Evolutionary conservation across 768 basidiomycete genomes (phyloP).

Genomic region (Panaeolus cyanescens): DNA sequence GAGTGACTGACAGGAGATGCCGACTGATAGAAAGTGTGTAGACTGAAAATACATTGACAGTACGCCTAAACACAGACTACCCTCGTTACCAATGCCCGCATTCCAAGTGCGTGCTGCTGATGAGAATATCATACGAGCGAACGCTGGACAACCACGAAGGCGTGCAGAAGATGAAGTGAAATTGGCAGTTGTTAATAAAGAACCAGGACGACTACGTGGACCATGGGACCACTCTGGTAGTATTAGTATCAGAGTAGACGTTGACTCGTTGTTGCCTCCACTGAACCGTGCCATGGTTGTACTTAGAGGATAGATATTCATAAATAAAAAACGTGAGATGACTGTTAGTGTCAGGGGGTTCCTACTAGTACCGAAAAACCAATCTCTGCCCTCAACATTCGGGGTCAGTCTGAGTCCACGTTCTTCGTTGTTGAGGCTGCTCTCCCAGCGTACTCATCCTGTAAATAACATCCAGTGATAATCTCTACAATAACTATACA

Average conservation of each 20-base stretch:
- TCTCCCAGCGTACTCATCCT: too few relatives aligned
- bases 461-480: too few relatives aligned
- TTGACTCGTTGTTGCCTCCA: slow-evolving; percentile 46
- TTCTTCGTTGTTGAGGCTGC: too few relatives aligned
- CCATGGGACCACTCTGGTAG: slow-evolving; percentile 63
- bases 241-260: slow-evolving; percentile 43
- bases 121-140: neutral
- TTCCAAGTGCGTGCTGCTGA: slow-evolving; percentile 35
- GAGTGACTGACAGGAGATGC: slow-evolving; percentile 13
- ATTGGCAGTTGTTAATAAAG: slow-evolving; percentile 8
- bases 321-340: slow-evolving; percentile 8
- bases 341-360: slow-evolving; percentile 12
- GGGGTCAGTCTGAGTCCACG: too few relatives aligned
- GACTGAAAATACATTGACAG: slow-evolving; percentile 25
- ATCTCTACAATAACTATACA: too few relatives aligned
- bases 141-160: neutral
- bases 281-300: slow-evolving; percentile 45
- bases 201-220: slow-evolving; percentile 35
- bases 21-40: neutral
- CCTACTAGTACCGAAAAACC: too few relatives aligned
- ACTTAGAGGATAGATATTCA: slow-evolving; percentile 19
- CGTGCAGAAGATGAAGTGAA: slow-evolving; percentile 16
- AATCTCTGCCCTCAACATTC: too few relatives aligned
- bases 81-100: slow-evolving; percentile 61
- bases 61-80: slow-evolving; percentile 63